These are phyloP conservation scores for Paramecium primaurelia DNA, from an alignment of 73 alveolate genomes.

Conservation along the genomic window DNA sequence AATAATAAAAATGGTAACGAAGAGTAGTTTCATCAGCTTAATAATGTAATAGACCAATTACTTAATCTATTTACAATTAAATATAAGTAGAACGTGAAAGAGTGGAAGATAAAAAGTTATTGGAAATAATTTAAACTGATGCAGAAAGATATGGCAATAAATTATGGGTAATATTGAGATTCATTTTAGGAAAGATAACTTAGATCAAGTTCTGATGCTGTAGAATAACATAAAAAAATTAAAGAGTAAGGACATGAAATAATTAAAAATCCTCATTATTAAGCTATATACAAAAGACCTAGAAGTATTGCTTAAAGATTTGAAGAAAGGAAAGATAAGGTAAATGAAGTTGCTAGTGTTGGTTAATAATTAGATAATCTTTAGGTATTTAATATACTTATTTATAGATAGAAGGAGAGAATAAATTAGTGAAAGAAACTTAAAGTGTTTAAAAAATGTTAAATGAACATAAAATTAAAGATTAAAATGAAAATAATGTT, in stretches of 20 bases:
- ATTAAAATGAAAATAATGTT: neutral
- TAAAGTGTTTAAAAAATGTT: neutral
- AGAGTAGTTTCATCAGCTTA: neutral
- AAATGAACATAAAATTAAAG: neutral
- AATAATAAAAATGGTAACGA: neutral
- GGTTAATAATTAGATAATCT: neutral
- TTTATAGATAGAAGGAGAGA: neutral
- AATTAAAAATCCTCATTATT: neutral
- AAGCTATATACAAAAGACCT: neutral
- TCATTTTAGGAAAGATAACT: constrained; percentile 1
- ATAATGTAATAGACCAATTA: neutral
- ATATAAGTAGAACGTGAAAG: neutral
- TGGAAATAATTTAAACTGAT: neutral
- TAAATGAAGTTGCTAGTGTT: neutral
- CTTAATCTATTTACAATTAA: neutral
- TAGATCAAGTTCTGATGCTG: constrained; percentile 1
- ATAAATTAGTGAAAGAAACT: neutral
- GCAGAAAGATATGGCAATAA: constrained; percentile 37
- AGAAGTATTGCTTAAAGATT: neutral
- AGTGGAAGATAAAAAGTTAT: neutral
- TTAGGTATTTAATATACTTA: neutral
- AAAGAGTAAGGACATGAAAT: neutral
- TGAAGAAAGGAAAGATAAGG: neutral
- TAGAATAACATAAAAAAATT: neutral
- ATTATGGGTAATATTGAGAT: neutral